Evolutionary conservation across 345 rosid species (phyloP).

Genomic region (Aquilaria yunnanensis): DNA sequence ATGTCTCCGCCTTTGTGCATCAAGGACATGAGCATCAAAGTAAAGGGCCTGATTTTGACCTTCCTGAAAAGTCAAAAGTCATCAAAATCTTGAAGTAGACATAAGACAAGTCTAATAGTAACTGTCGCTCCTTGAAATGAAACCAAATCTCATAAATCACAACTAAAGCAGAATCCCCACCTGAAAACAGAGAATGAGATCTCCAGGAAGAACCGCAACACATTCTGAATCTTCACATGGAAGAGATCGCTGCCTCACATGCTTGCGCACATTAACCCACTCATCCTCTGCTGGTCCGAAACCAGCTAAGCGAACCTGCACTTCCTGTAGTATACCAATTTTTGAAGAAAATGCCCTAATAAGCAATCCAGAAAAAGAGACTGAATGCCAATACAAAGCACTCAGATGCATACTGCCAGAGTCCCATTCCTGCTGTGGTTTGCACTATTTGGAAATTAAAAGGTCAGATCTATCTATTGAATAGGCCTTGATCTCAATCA

Average conservation of each 20-base stretch:
- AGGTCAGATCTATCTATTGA: no score
- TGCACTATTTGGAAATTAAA: no score
- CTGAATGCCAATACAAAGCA: no score
- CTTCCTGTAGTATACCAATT: constrained; percentile 51
- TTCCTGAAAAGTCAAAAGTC: constrained; percentile 48
- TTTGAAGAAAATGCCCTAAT: constrained; percentile 20
- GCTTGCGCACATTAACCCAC: constrained; percentile 81
- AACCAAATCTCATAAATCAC: constrained; percentile 4
- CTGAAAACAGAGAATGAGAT: constrained; percentile 98
- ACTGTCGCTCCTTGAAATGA: not conserved
- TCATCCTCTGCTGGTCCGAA: constrained; percentile 97
- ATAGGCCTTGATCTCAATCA: no score
- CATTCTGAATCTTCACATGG: constrained; percentile 99
- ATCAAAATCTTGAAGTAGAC: not conserved
- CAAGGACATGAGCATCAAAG: constrained; percentile 93
- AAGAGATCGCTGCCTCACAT: constrained; percentile 88
- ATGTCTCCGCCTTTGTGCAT: constrained; percentile 95
- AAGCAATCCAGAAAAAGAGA: not conserved
- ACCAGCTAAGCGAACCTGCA: constrained; percentile 87
- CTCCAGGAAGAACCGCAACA: constrained; percentile 98
- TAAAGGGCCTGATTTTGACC: constrained; percentile 99
- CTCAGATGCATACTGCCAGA: no score
- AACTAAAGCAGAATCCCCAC: constrained; percentile 25
- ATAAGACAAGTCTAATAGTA: not conserved
- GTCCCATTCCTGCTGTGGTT: no score